Evolutionary conservation across 495 filamentous ascomycete genomes (phyloP), one percentile per base, ranked within the genome.

Genomic region (Xylaria longipes): DNA sequence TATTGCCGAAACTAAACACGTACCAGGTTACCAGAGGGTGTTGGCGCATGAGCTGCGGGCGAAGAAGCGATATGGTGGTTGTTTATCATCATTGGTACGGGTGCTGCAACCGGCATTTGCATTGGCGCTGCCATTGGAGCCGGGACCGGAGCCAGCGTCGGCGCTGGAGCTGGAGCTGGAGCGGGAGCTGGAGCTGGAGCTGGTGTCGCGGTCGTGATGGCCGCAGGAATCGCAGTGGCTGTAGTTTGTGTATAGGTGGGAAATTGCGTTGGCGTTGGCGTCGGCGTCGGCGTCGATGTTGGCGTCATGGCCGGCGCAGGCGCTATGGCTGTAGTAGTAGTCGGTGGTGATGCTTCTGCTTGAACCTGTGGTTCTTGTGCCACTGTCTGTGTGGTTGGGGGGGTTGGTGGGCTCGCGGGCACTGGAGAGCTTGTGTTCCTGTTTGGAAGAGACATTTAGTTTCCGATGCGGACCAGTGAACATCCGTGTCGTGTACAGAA

Each of bases 11-110:
- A 25, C 8, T 54, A 1, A 25, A 57, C 31, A 77, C 77, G 66
- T 73, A 79, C 77, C 75, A 79, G 52, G 20, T 74, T 77, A 20
- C 77, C 77, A 17, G 77, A 79, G 9, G 77, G 65, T 37, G 71
- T 79, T 22, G 77, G 77, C 58, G 77, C 77, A 72, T 79, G 77
- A 27, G 77, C 77, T 46, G 77, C 77, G 58, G 77, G 77, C 12
- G 77, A 79, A 5, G 77, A 75, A 29, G 66, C 69, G 12, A 69
- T 31, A 68, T 75, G 69, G 22, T 75, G 69, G 22, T 43, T 65
- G 41, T 71, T 71, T 33, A 60, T 71, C 25, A 12, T 41, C n/a
- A 50, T 39, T 25, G 61, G 69, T 20, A 66, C 64, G 7, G 48
- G 62, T 60, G 69, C 45, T 15, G 31, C 61, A n/a, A 66, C 52